Conservation (phyloP, 129 eudicot species). For the Tanacetum coccineum region DNA sequence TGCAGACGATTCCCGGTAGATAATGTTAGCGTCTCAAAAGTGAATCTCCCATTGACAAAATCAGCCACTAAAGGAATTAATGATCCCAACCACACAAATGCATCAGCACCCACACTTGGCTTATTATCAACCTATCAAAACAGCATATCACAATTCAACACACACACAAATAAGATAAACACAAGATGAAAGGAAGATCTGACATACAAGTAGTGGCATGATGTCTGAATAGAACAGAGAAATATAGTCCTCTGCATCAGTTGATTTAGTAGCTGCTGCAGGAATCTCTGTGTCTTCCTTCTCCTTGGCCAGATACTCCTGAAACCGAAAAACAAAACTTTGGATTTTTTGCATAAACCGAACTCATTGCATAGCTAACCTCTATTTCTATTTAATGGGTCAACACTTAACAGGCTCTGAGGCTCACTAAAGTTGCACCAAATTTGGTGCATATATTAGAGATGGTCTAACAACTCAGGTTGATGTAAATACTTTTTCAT, state of each 20-base stretch:
- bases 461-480: too few species aligned
- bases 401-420: too few species aligned
- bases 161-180: background rate
- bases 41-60: slow-evolving; percentile 66
- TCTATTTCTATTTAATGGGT: too few species aligned
- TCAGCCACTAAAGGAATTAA: slow-evolving; percentile 64
- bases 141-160: slow-evolving; percentile 13
- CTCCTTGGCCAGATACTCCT: slow-evolving; percentile 81
- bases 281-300: slow-evolving; percentile 57
- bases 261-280: slow-evolving; percentile 14
- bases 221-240: slow-evolving; percentile 79
- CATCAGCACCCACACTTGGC: slow-evolving; percentile 64
- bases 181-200: slow-evolving; percentile 3
- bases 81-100: slow-evolving; percentile 86
- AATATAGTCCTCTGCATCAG: slow-evolving; percentile 58
- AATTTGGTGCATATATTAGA: too few species aligned
- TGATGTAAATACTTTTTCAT: too few species aligned
- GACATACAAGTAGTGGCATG: slow-evolving; percentile 88
- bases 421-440: too few species aligned
- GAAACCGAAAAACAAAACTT: background rate
- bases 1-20: slow-evolving; percentile 64
- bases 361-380: too few species aligned
- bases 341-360: background rate
- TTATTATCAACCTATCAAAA: slow-evolving; percentile 69
- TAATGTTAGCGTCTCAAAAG: slow-evolving; percentile 78